These are phyloP conservation scores for Prasinococcaceae sp. DNA, from an alignment of 139 green algal genomes.

Conservation along the genomic window DNA sequence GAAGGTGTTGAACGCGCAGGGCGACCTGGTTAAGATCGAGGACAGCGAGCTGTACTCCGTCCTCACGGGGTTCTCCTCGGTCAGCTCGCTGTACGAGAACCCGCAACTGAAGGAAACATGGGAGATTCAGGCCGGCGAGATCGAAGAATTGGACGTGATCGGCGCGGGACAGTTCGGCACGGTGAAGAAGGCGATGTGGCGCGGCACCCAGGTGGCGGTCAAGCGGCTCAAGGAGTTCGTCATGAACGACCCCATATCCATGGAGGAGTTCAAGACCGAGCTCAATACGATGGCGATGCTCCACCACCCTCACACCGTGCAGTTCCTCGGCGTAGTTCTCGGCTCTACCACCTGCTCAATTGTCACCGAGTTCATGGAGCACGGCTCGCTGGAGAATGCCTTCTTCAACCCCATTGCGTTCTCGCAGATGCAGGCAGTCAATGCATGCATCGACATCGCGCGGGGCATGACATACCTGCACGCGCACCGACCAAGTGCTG, in stretches of 20 bases:
- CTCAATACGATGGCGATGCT: conserved; percentile 32
- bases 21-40: neutral
- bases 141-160: conserved; percentile 1
- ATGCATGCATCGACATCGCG: conserved; percentile 1
- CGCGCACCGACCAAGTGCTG: conserved; percentile 15
- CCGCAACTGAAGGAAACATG: neutral
- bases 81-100: too few species aligned
- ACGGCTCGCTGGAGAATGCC: neutral
- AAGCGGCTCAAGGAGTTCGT: conserved; percentile 25
- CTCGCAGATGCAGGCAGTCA: neutral
- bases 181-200: conserved; percentile 27
- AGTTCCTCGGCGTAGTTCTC: conserved; percentile 29
- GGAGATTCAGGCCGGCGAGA: conserved; percentile 9
- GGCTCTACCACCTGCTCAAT: neutral
- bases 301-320: conserved; percentile 37
- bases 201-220: conserved; percentile 28
- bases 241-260: conserved; percentile 14
- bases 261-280: conserved; percentile 30
- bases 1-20: neutral
- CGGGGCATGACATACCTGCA: conserved; percentile 35
- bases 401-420: neutral
- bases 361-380: conserved; percentile 1
- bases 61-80: too few species aligned
- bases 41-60: neutral
- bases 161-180: conserved; percentile 24